Conservation (phyloP, 2,329 filamentous ascomycete species). For the Passalora sequoiae region DNA sequence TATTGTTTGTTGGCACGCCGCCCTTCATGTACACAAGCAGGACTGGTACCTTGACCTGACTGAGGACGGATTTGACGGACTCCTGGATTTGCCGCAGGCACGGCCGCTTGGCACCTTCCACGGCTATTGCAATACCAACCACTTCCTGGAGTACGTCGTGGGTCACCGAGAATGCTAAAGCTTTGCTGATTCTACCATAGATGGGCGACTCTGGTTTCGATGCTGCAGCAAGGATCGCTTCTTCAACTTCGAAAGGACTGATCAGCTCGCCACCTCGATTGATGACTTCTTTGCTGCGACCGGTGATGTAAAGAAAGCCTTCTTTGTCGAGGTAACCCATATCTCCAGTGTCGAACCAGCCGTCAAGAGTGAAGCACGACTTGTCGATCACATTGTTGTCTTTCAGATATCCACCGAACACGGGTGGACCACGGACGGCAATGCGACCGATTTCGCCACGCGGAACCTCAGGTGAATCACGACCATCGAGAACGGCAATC, state of each 20-base stretch:
- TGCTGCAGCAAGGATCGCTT: constrained; percentile 49
- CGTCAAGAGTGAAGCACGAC: constrained; percentile 44
- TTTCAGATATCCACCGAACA: constrained; percentile 49
- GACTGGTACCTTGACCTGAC: constrained; percentile 51
- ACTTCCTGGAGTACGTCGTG: constrained; percentile 54
- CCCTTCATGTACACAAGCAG: constrained; percentile 53
- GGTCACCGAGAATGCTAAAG: constrained; percentile 50
- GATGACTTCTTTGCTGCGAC: constrained; percentile 54
- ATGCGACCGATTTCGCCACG: constrained; percentile 43
- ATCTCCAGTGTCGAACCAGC: constrained; percentile 55
- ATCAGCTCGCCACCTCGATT: constrained; percentile 57
- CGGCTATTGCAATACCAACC: constrained; percentile 51
- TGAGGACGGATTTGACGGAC: constrained; percentile 45
- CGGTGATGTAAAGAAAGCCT: constrained; percentile 52
- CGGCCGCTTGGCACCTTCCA: constrained; percentile 40
- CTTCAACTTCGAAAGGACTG: constrained; percentile 56
- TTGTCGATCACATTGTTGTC: constrained; percentile 42
- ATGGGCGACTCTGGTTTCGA: constrained; percentile 41
- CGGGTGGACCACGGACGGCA: constrained; percentile 49
- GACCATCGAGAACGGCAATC: constrained; percentile 46
- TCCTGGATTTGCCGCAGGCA: constrained; percentile 48
- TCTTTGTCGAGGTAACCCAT: constrained; percentile 50
- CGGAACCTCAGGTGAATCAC: constrained; percentile 29
- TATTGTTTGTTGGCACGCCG: constrained; percentile 53
- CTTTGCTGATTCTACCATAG: constrained; percentile 45